Base-by-base conservation (phyloP, 2,329 filamentous ascomycete species). In the Aspergillus sp. region DNA sequence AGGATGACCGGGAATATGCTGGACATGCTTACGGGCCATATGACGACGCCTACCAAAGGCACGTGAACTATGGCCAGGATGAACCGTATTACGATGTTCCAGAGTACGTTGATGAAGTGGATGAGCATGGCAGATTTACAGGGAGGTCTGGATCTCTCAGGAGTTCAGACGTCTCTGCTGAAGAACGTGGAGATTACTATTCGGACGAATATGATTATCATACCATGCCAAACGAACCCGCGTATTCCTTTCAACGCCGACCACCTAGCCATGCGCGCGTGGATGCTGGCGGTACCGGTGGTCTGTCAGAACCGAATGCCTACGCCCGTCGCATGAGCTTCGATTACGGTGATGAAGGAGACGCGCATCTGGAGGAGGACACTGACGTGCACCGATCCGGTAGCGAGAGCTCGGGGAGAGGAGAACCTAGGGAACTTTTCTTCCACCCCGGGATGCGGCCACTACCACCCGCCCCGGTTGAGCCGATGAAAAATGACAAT, bases 221-320 rank as follows among this genome's bases (percentile, higher is more conserved):
- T 1, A 54, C 55, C 7, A 56, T 65, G 19, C 73, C 76, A 39
- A 73, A 75, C 46, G 73, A 79, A 49, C 68, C 73, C 9, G 72
- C 79, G 2, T 77, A 80, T 57, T 6, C 30, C 77, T 79, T 3
- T 83, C 83, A 28, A 19, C 73, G 71, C 36, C 62, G 76, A 7
- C 75, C 80, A 54, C 71, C 69, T 46, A 73, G 64, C 9, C 76
- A 82, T 46, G 88, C 85, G 4, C 79, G 86, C 45, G 85, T 95
- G 43, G 91, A 97, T 65, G 89, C 88, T 41, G 86, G 81, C 43
- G 90, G 87, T 5, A 96, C 89, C n/a, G 93, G 91, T 36, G 93
- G 93, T 1, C 69, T 96, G 29, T 82, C 89, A 51, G 80, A 86
- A 48, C 89, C 90, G 2, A 81, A 76, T 43, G 75, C 74, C 5